A percentile compares a stretch with the other conserved stretches of the same genome.
These are phyloP conservation scores for Diospyros kaki DNA, from an alignment of 148 eudicot genomes.

Conservation along the genomic window DNA sequence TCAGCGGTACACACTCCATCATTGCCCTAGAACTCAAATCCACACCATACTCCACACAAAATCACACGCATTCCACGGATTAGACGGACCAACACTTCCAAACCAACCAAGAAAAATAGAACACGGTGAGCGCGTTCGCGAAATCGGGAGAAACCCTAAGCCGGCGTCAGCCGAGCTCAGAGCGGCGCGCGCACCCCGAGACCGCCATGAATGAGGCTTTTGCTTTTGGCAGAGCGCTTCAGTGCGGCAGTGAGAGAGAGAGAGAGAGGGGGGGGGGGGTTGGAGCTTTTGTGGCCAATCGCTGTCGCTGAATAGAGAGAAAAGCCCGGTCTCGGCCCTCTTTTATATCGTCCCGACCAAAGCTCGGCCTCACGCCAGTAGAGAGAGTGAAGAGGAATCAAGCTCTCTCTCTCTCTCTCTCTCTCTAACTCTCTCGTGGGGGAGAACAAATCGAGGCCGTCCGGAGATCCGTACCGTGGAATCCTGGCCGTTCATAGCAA, in stretches of 20 bases:
- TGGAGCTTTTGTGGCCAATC: constrained; percentile 17
- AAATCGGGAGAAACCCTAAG: neutral
- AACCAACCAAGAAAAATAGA: too few relatives aligned
- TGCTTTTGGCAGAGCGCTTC: too few relatives aligned
- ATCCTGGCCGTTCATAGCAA: constrained; percentile 51
- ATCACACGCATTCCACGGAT: constrained; percentile 1
- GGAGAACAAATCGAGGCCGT: constrained; percentile 40
- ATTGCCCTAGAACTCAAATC: neutral
- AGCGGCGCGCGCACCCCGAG: constrained; percentile 11
- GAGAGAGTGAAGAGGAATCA: constrained; percentile 20
- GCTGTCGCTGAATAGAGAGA: constrained; percentile 4
- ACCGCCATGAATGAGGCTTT: constrained; percentile 15
- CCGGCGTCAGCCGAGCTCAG: constrained; percentile 24
- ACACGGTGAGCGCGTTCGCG: neutral
- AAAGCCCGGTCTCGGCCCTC: neutral
- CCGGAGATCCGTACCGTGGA: constrained; percentile 35
- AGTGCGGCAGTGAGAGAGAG: too few relatives aligned
- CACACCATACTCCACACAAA: neutral
- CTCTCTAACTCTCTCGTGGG: constrained; percentile 22
- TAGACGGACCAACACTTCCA: neutral
- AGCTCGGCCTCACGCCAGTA: constrained; percentile 34
- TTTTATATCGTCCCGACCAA: constrained; percentile 33
- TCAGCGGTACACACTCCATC: constrained; percentile 6
- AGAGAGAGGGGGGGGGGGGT: too few relatives aligned
- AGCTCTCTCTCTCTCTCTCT: constrained; percentile 13